Conservation (phyloP, 2,329 filamentous ascomycete species). For the Thielaviopsis euricoi region DNA sequence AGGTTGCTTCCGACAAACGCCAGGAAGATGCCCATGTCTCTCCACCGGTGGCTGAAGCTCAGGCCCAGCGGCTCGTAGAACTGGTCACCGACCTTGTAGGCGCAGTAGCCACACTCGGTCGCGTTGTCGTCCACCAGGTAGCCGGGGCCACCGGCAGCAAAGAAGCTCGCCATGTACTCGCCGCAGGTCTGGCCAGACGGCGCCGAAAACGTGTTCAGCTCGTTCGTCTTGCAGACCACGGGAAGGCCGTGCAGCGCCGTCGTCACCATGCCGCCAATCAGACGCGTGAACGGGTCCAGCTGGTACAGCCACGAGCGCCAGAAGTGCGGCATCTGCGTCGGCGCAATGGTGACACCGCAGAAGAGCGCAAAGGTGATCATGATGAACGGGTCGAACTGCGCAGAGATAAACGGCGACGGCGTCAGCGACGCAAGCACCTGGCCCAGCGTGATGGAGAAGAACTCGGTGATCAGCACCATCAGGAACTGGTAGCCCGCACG, state of each 20-base stretch:
- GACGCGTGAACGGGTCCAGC: slow-evolving; percentile 66
- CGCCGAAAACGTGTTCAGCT: slow-evolving; percentile 53
- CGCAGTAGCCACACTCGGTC: slow-evolving; percentile 61
- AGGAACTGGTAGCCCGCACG: slow-evolving; percentile 78
- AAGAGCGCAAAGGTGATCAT: slow-evolving; percentile 73
- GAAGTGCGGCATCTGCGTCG: slow-evolving; percentile 59
- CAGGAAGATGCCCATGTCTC: slow-evolving; percentile 63
- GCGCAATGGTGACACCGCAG: slow-evolving; percentile 73
- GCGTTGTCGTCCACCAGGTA: slow-evolving; percentile 53
- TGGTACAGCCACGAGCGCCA: slow-evolving; percentile 72
- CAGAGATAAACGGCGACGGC: slow-evolving; percentile 61
- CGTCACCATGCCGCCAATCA: slow-evolving; percentile 65
- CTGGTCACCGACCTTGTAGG: slow-evolving; percentile 63
- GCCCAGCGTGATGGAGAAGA: slow-evolving; percentile 68
- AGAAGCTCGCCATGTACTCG: slow-evolving; percentile 59
- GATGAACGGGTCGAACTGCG: slow-evolving; percentile 66
- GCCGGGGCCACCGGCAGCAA: slow-evolving; percentile 48
- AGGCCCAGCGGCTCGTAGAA: slow-evolving; percentile 57
- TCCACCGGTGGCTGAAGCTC: slow-evolving; percentile 54
- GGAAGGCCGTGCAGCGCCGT: slow-evolving; percentile 53
- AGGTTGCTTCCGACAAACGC: slow-evolving; percentile 68
- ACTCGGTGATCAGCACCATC: slow-evolving; percentile 65
- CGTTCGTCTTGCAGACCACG: slow-evolving; percentile 42
- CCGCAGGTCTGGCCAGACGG: slow-evolving; percentile 53
- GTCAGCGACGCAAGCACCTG: slow-evolving; percentile 65